Percentiles rank a stretch among this genome's conserved stretches.
Conservation (phyloP, 805 yeast species). For the Phaffomyces thermotolerans region DNA sequence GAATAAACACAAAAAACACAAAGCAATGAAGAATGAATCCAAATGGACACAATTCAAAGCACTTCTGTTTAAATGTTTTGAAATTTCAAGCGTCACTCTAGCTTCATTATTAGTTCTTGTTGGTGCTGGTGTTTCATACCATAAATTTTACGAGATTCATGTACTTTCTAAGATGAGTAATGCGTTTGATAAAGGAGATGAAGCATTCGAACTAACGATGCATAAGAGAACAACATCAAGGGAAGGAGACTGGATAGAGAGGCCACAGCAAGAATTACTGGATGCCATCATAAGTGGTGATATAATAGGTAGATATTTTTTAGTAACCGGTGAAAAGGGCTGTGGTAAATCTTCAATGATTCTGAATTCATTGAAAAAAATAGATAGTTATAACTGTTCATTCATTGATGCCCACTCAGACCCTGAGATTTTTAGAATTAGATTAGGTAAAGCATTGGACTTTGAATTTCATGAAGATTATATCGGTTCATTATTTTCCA, state of each 20-base stretch:
- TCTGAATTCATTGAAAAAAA: slow-evolving; percentile 60
- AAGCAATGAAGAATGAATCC: neutral
- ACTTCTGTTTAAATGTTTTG: slow-evolving; percentile 38
- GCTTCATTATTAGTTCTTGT: slow-evolving; percentile 65
- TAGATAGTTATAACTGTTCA: slow-evolving; percentile 56
- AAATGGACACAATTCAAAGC: slow-evolving; percentile 13
- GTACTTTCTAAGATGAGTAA: slow-evolving; percentile 56
- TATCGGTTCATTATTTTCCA: slow-evolving; percentile 72
- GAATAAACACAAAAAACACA: neutral
- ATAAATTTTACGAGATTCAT: slow-evolving; percentile 48
- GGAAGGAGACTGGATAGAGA: slow-evolving; percentile 54
- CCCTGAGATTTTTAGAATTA: slow-evolving; percentile 70
- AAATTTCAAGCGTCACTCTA: slow-evolving; percentile 65
- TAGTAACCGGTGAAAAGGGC: slow-evolving; percentile 78
- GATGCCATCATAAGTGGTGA: slow-evolving; percentile 62
- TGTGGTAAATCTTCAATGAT: slow-evolving; percentile 79
- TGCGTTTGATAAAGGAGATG: slow-evolving; percentile 64
- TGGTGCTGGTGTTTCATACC: slow-evolving; percentile 66
- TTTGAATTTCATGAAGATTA: slow-evolving; percentile 75
- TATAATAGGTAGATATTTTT: slow-evolving; percentile 59
- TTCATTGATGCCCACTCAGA: slow-evolving; percentile 80
- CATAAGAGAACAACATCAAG: slow-evolving; percentile 34
- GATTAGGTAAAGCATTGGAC: slow-evolving; percentile 69
- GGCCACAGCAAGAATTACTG: slow-evolving; percentile 58
- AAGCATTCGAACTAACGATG: slow-evolving; percentile 52